Evolutionary conservation across 2,329 filamentous ascomycete genomes (phyloP), one percentile per base, ranked within the genome.

Genomic region (Fonsecaea erecta): DNA sequence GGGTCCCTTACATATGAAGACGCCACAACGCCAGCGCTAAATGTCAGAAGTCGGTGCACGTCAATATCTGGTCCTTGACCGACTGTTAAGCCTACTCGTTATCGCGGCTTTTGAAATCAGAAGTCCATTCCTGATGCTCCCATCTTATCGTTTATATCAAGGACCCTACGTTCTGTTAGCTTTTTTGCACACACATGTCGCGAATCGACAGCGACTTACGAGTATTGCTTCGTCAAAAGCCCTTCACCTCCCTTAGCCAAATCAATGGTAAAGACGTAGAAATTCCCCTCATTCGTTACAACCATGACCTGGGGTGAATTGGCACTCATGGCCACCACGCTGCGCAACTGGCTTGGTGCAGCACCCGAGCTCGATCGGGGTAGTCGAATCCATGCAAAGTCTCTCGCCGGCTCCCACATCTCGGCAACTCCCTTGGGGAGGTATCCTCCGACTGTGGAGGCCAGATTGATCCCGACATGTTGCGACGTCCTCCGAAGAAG

Each of bases 261-360:
- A 76, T 99, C 93, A 61, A 99, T 93, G 70, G 92, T 94, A 78
- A 94, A 99, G 32, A 98, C 90, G 72, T 95, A 97, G 74, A 97
- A 98, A 26, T 90, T 90, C 9, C 95, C 95, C 75, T 99, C 95
- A 72, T 90, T 97, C 0, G 95, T 99, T 14, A 97, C 93, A 0
- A 98, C 92, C 93, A 99, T 98, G 55, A 99, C 91, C 73, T 98
- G 93, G 0, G 95, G 95, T 28, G 91, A 93, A 75, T 89, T 96
- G 74, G 90, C 95, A 75, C 92, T 97, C 89, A 99, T 96, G 8
- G 95, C 94, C 51, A 99, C 95, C n/a, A 99, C 94, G 70, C 92
- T 97, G 70, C 91, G 85, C 46, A 96, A 78, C 0, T 91, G 88
- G 0, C 84, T 81, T n/a, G 74, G 62, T 32, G 77, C 74, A 26